Evolutionary conservation across 2,329 filamentous ascomycete species (phyloP).

Genomic region (Sporothrix globosa): DNA sequence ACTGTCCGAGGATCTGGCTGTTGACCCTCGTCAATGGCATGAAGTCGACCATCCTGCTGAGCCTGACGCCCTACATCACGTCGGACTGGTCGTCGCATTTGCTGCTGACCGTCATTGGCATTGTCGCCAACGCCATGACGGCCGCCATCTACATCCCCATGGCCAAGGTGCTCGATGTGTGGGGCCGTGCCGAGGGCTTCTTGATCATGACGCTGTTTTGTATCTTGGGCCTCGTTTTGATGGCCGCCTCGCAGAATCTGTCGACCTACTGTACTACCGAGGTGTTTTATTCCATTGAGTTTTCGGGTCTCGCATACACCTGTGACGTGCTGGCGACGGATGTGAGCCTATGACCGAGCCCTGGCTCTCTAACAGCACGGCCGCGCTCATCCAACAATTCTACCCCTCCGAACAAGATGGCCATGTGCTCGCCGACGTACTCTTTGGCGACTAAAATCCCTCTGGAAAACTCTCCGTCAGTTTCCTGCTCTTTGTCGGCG

Average conservation of each 20-base stretch:
- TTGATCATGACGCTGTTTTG: slow-evolving; percentile 56
- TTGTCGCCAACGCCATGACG: slow-evolving; percentile 58
- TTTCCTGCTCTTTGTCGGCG: too few species aligned
- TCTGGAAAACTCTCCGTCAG: too few species aligned
- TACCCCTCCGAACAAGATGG: too few species aligned
- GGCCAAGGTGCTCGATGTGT: slow-evolving; percentile 68
- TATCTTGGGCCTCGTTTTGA: slow-evolving; percentile 57
- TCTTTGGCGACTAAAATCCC: too few species aligned
- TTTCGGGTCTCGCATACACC: slow-evolving; percentile 53
- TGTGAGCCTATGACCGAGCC: slow-evolving; percentile 42
- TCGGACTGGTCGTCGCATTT: slow-evolving; percentile 57
- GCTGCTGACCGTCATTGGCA: slow-evolving; percentile 55
- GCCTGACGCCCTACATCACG: slow-evolving; percentile 55
- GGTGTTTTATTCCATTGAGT: slow-evolving; percentile 65
- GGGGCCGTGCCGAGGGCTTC: slow-evolving; percentile 67
- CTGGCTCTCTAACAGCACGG: too few species aligned
- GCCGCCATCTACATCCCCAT: slow-evolving; percentile 66
- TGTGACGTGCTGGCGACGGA: slow-evolving; percentile 59
- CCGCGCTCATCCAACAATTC: too few species aligned
- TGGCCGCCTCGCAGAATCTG: slow-evolving; percentile 60
- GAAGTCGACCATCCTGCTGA: slow-evolving; percentile 44
- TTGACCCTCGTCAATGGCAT: slow-evolving; percentile 46
- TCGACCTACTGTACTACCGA: slow-evolving; percentile 51
- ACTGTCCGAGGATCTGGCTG: slow-evolving; percentile 47
- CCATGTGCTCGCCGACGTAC: too few species aligned